Evolutionary conservation across 306 rosid genomes (phyloP).

Genomic region (Luffa acutangula): DNA sequence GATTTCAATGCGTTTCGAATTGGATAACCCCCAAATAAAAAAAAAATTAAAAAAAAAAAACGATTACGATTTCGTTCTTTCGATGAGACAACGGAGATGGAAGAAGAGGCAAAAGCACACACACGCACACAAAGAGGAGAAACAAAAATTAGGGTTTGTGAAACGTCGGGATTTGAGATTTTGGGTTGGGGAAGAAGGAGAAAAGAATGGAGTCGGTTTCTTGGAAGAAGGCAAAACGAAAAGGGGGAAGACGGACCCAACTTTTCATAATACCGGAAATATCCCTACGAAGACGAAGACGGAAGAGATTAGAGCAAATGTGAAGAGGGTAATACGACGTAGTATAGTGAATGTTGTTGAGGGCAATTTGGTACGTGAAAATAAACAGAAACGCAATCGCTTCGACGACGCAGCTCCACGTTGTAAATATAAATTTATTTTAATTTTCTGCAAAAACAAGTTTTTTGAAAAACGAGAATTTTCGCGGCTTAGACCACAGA

Average conservation of each 20-base stretch:
- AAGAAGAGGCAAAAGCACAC: neutral
- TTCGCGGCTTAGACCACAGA: constrained; percentile 8
- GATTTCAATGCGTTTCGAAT: neutral
- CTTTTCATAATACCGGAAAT: constrained; percentile 8
- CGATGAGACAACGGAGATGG: neutral
- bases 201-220: constrained; percentile 8
- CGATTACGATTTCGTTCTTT: neutral
- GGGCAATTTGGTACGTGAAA: neutral
- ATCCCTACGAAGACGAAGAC: neutral
- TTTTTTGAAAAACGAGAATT: constrained; percentile 15
- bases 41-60: neutral
- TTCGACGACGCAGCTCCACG: constrained; percentile 12
- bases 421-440: neutral
- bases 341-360: neutral
- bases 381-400: neutral
- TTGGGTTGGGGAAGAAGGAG: neutral
- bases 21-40: neutral
- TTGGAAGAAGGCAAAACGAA: constrained; percentile 11
- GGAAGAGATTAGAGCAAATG: neutral
- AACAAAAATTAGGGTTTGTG: constrained; percentile 8
- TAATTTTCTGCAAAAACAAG: neutral
- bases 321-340: neutral
- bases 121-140: neutral
- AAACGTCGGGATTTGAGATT: neutral
- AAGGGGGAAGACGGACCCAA: neutral